Percentiles rank a stretch among this genome's conserved stretches.
Evolutionary conservation across 2,329 filamentous ascomycete species (phyloP).

Genomic region (Claviceps humidiphila): DNA sequence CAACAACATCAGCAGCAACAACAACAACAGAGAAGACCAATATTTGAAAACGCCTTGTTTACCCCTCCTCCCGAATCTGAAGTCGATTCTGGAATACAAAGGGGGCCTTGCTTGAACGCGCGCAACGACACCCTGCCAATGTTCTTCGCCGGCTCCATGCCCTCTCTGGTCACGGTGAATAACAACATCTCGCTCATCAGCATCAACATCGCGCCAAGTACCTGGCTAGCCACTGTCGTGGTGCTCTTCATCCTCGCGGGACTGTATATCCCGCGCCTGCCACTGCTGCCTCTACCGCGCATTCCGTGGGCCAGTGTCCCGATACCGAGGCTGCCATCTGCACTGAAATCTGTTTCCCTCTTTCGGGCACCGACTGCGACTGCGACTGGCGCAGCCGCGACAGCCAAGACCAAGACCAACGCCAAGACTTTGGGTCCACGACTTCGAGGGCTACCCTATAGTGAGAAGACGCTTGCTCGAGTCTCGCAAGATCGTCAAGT

Average conservation of each 20-base stretch:
- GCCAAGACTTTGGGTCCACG: no score
- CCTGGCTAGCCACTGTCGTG: constrained; percentile 38
- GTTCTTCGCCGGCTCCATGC: constrained; percentile 30
- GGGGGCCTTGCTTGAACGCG: no score
- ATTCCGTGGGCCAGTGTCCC: constrained; percentile 13
- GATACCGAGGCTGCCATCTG: constrained; percentile 17
- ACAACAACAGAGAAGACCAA: no score
- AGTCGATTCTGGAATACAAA: no score
- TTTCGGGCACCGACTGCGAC: not conserved
- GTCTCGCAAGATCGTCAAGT: constrained; percentile 13
- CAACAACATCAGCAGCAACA: no score
- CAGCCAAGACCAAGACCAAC: constrained; percentile 2
- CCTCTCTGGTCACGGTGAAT: constrained; percentile 46
- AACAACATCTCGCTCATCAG: constrained; percentile 49
- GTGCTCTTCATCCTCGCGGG: constrained; percentile 38
- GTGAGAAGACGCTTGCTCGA: constrained; percentile 15
- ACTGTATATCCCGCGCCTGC: constrained; percentile 30
- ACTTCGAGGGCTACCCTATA: constrained; percentile 6
- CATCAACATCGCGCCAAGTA: constrained; percentile 44
- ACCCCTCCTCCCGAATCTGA: no score
- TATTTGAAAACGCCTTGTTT: no score
- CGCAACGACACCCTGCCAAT: not conserved
- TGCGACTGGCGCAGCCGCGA: not conserved
- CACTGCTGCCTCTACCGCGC: constrained; percentile 15
- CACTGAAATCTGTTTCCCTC: not conserved